These are phyloP conservation scores for Atkinsonella hypoxylon DNA, from an alignment of 2,329 filamentous ascomycete species.

Conservation along the genomic window DNA sequence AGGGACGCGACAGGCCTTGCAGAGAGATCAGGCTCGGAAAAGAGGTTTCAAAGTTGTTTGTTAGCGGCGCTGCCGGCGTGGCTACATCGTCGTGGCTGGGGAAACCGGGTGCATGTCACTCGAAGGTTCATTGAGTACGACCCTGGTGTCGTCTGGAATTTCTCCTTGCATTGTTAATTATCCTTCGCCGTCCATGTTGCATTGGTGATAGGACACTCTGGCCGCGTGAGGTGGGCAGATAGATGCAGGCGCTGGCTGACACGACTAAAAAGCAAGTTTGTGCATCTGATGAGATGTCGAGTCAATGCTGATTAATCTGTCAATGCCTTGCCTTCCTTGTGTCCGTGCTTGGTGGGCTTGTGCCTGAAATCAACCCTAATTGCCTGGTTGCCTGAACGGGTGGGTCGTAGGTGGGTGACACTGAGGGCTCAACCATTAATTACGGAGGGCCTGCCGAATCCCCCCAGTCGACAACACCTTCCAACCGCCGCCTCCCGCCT, in stretches of 20 bases:
- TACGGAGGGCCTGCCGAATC: not conserved
- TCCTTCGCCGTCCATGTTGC: not conserved
- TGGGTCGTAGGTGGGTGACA: too few species aligned
- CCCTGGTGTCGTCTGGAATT: not conserved
- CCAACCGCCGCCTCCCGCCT: slow-evolving; percentile 1
- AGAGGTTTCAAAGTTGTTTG: not conserved
- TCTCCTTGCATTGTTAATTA: not conserved
- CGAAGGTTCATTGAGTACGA: not conserved
- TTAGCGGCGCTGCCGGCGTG: not conserved
- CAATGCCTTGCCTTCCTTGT: too few species aligned
- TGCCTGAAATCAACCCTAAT: too few species aligned
- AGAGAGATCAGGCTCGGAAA: not conserved
- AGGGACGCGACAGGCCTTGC: not conserved
- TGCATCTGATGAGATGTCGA: not conserved
- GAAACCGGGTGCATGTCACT: not conserved
- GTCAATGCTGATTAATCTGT: not conserved
- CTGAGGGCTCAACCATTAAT: not conserved
- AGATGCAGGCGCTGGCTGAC: too few species aligned
- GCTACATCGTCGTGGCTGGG: not conserved
- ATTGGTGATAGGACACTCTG: too few species aligned
- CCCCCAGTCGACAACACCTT: not conserved
- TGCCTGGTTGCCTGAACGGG: not conserved
- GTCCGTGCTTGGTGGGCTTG: too few species aligned
- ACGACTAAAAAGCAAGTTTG: not conserved
- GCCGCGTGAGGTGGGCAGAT: not conserved